A percentile compares a stretch with the other conserved stretches of the same genome.
Conservation (phyloP, 148 eudicot genomes). For the Rhododendron molle region DNA sequence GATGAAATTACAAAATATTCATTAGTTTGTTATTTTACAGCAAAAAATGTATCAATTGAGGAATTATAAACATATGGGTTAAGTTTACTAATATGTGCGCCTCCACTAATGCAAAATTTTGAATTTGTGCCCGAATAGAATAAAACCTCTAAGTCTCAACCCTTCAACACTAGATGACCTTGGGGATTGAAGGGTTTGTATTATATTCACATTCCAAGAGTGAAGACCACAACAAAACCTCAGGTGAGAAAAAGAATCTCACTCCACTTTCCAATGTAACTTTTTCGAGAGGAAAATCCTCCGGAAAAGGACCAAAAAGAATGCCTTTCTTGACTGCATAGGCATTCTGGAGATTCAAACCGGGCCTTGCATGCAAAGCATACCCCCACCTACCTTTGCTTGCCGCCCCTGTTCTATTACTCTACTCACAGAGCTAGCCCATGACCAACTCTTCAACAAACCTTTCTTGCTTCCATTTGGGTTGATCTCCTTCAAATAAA, state of each 20-base stretch:
- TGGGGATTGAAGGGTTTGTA: background rate
- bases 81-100: too few relatives aligned
- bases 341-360: background rate
- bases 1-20: too few relatives aligned
- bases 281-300: background rate
- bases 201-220: background rate
- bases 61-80: too few relatives aligned
- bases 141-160: too few relatives aligned
- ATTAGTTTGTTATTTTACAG: too few relatives aligned
- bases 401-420: background rate
- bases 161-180: too few relatives aligned
- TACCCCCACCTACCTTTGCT: background rate
- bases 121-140: too few relatives aligned
- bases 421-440: background rate
- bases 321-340: background rate
- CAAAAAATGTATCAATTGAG: too few relatives aligned
- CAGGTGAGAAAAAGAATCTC: background rate
- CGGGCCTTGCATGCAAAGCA: constrained; percentile 5
- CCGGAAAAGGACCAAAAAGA: background rate
- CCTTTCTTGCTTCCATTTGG: background rate
- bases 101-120: too few relatives aligned
- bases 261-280: background rate
- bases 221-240: background rate
- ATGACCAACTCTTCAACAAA: background rate
- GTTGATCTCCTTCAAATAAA: background rate